Conservation (phyloP, 208 protist species). For the Crithidia fasciculata region DNA sequence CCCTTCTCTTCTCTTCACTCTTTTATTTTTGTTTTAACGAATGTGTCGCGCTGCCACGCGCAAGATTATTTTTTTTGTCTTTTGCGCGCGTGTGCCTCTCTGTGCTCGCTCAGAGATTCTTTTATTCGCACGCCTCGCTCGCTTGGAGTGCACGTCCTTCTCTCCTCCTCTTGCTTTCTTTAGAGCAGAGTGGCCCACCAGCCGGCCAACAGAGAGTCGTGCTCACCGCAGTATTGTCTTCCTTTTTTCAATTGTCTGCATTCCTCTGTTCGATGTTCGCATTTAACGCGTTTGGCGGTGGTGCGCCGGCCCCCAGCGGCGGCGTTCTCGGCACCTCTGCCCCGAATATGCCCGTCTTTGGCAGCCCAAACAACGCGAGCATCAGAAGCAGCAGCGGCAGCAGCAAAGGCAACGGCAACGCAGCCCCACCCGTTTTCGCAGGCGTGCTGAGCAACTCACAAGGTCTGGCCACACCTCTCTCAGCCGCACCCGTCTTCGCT, state of each 20-base stretch:
- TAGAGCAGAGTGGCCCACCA: too few species aligned
- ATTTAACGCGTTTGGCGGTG: constrained; percentile 3
- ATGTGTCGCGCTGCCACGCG: too few species aligned
- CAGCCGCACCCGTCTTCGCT: constrained; percentile 2
- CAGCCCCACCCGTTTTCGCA: neutral
- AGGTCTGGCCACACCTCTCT: neutral
- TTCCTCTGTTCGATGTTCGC: constrained; percentile 4
- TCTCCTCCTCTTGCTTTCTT: too few species aligned
- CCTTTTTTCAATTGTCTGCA: neutral
- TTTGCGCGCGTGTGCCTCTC: neutral
- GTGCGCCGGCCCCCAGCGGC: neutral
- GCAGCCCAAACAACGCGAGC: neutral
- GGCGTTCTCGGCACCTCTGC: constrained; percentile 14
- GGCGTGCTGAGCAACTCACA: neutral
- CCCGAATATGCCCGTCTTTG: neutral
- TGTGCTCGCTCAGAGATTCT: neutral
- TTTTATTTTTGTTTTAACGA: too few species aligned
- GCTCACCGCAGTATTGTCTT: neutral
- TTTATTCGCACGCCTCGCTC: too few species aligned
- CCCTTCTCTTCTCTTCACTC: too few species aligned
- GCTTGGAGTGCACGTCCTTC: too few species aligned
- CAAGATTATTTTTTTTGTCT: neutral
- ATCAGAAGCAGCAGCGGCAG: neutral
- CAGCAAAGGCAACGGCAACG: neutral
- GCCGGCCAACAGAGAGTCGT: too few species aligned